Evolutionary conservation across 2,329 filamentous ascomycete species (phyloP).

Genomic region (Decorospora gaudefroyi): DNA sequence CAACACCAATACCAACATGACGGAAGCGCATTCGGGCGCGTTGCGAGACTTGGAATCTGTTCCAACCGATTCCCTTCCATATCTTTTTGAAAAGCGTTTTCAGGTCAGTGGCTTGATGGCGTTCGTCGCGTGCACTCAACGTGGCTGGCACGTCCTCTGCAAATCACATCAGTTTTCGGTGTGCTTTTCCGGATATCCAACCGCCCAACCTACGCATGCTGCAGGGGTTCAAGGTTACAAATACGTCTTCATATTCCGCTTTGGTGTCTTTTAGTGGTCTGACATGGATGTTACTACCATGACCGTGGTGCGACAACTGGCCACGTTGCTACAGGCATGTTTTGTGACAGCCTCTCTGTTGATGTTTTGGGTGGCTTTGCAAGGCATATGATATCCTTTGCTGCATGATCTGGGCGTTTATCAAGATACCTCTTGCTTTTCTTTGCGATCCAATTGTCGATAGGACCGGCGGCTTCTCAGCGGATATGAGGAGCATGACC

Average conservation of each 20-base stretch:
- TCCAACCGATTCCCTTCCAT: constrained; percentile 27
- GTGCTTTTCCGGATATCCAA: constrained; percentile 22
- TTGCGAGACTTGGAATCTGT: constrained; percentile 16
- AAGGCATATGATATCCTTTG: background rate
- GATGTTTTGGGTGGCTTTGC: background rate
- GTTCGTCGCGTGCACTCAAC: constrained; percentile 37
- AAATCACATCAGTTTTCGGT: constrained; percentile 21
- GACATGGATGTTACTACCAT: constrained; percentile 9
- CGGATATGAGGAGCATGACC: constrained; percentile 7
- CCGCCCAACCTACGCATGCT: no score
- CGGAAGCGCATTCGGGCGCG: constrained; percentile 18
- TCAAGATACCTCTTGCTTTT: constrained; percentile 33
- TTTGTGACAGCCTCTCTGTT: constrained; percentile 5
- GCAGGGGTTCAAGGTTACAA: constrained; percentile 12
- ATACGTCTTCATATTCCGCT: constrained; percentile 12
- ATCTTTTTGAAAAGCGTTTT: constrained; percentile 35
- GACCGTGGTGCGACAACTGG: constrained; percentile 3
- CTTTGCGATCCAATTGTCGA: constrained; percentile 1
- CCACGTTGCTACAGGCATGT: constrained; percentile 1
- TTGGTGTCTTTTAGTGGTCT: constrained; percentile 15
- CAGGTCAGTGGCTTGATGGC: constrained; percentile 43
- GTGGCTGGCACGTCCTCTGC: constrained; percentile 40
- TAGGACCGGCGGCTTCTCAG: background rate
- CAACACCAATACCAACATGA: constrained; percentile 2
- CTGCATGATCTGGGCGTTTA: constrained; percentile 14